phyloP scores from a whole-genome alignment of 2,329 filamentous ascomycete species.

The Tolypocladium pustulatum region DNA sequence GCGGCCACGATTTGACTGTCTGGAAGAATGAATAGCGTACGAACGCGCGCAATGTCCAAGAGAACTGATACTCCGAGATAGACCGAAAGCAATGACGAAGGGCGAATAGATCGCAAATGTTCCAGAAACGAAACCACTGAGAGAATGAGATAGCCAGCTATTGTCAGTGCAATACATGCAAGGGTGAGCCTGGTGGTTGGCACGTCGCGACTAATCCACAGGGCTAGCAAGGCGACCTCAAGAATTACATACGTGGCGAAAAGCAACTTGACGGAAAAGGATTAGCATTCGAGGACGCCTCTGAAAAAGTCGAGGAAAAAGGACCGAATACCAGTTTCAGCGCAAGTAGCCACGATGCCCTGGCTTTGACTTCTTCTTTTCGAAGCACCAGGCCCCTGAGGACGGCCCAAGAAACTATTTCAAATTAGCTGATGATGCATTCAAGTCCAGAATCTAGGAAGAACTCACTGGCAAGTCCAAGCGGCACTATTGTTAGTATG shows the following conservation, averaged over 20 bases:
- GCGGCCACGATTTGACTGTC: slow-evolving; percentile 9
- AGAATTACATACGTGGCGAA: slow-evolving; percentile 5
- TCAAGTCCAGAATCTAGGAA: background rate
- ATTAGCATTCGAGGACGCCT: background rate
- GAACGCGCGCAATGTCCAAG: slow-evolving; percentile 18
- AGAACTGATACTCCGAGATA: slow-evolving; percentile 20
- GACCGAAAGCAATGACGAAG: slow-evolving; percentile 18
- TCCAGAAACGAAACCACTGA: slow-evolving; percentile 18
- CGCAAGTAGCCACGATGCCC: slow-evolving; percentile 6
- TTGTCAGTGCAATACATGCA: slow-evolving; percentile 5
- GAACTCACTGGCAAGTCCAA: slow-evolving; percentile 8
- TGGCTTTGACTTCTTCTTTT: slow-evolving; percentile 3
- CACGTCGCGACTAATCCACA: slow-evolving; percentile 7
- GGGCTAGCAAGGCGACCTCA: slow-evolving; percentile 7
- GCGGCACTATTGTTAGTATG: slow-evolving; percentile 12
- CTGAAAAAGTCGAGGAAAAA: background rate
- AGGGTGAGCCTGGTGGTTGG: slow-evolving; percentile 8
- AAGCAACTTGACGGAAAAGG: background rate
- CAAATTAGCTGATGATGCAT: background rate
- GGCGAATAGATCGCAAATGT: slow-evolving; percentile 18
- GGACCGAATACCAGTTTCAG: slow-evolving; percentile 5
- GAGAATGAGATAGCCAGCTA: slow-evolving; percentile 7
- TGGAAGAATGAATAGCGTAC: slow-evolving; percentile 20
- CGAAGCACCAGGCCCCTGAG: slow-evolving; percentile 2
- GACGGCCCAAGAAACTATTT: slow-evolving; percentile 2